Evolutionary conservation across 371 early-diverging fungal genomes (phyloP).

Genomic region (Capillidium heterosporum): DNA sequence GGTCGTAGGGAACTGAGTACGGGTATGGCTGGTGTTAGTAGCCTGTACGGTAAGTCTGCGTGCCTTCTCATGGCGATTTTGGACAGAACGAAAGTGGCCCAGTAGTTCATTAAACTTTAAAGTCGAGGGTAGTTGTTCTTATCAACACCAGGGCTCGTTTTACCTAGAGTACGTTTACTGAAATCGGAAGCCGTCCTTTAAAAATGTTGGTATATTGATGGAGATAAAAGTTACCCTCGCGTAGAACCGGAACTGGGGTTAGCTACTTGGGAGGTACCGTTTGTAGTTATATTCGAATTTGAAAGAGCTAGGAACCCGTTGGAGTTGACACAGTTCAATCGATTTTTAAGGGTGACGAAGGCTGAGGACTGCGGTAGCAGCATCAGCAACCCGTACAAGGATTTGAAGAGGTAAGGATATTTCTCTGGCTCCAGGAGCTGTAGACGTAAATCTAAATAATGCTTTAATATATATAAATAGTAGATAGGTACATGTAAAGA

Average conservation of each 20-base stretch:
- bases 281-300: neutral
- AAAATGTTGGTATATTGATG: no score
- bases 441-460: slow-evolving; percentile 41
- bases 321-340: slow-evolving; percentile 53
- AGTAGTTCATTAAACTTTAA: slow-evolving; percentile 32
- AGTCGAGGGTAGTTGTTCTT: neutral
- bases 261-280: no score
- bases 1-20: no score
- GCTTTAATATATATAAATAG: neutral
- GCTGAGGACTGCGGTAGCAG: slow-evolving; percentile 81
- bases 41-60: slow-evolving; percentile 6
- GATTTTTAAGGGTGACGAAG: slow-evolving; percentile 75
- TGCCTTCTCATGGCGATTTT: slow-evolving; percentile 31
- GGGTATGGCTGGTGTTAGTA: no score
- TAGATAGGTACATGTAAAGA: slow-evolving; percentile 51
- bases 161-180: slow-evolving; percentile 5
- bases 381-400: slow-evolving; percentile 82
- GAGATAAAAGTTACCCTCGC: no score
- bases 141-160: slow-evolving; percentile 4
- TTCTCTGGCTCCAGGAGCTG: slow-evolving; percentile 75
- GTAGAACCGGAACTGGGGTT: neutral
- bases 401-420: slow-evolving; percentile 66
- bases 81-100: slow-evolving; percentile 33
- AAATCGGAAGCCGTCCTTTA: slow-evolving; percentile 3
- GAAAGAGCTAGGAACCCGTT: slow-evolving; percentile 31